These are phyloP conservation scores for Infundibulicybe gibba DNA, from an alignment of 768 basidiomycete genomes.

Conservation along the genomic window DNA sequence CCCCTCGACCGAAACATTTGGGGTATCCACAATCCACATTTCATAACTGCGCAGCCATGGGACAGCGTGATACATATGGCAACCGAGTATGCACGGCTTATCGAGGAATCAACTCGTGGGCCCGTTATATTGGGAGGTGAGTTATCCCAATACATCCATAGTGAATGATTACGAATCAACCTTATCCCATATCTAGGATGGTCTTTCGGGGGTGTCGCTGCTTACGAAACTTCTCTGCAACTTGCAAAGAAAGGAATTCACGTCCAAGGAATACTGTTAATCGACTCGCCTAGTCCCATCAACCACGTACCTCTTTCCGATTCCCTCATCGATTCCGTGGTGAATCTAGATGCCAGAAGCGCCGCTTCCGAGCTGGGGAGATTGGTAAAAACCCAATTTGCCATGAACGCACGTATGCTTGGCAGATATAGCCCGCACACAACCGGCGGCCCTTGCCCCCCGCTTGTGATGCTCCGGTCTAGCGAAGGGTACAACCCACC, in stretches of 20 bases:
- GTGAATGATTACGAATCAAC: not conserved
- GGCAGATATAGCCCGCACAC: constrained; percentile 36
- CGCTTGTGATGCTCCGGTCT: constrained; percentile 52
- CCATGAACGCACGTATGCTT: constrained; percentile 44
- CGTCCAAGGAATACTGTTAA: constrained; percentile 58
- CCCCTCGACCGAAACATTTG: constrained; percentile 51
- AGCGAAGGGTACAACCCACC: constrained; percentile 36
- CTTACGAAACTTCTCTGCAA: constrained; percentile 59
- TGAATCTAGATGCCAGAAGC: constrained; percentile 26
- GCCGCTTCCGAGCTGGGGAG: constrained; percentile 23
- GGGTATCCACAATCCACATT: constrained; percentile 56
- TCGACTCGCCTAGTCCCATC: constrained; percentile 63
- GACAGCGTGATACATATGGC: constrained; percentile 50
- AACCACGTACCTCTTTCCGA: constrained; percentile 50
- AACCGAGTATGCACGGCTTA: constrained; percentile 38
- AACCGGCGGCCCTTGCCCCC: constrained; percentile 18
- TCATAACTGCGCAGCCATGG: constrained; percentile 45
- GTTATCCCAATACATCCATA: constrained; percentile 10
- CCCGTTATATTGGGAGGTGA: constrained; percentile 58
- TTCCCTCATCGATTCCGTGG: constrained; percentile 42
- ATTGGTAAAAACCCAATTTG: constrained; percentile 46
- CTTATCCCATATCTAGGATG: constrained; percentile 45
- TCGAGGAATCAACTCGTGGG: constrained; percentile 28
- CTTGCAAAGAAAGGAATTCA: constrained; percentile 37
- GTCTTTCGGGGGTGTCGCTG: constrained; percentile 76